Evolutionary conservation across 192 early-diverging fungal species (phyloP), one percentile per base, ranked within the genome.

Genomic region (Haplosporangium gracile): DNA sequence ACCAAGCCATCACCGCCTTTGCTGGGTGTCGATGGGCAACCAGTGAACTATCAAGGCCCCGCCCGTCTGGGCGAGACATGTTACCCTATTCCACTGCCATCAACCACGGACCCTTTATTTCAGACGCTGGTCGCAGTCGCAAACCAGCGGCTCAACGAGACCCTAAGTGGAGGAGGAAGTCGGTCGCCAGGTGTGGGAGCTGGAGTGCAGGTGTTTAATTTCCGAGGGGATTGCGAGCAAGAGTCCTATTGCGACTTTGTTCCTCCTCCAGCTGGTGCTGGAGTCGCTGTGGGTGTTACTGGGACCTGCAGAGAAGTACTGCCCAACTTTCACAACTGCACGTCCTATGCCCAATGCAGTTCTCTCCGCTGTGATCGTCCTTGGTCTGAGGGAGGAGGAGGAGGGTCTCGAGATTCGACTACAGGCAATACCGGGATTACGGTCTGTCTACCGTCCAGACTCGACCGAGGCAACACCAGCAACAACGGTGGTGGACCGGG

Each of bases 281-380:
- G 63, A 26, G 38, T 49, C 1, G 42, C 22, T 1, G 74, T 15
- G 3, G 32, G 13, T 18, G 34, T 53, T 10, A 20, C 51, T 38
- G 82, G 82, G 4, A 78, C 57, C 34, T 83, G 82, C 42, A 71
- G 22, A 47, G 82, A 83, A 34, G 72, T 78, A 22, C 42, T 83
- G 42, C 82, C 82, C 29, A 73, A 70, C 9, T 83, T 47, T 34
- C 82, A 83, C 49, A 74, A 70, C 47, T 83, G 82, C 60, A 75
- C 77, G 0, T 83, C 82, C 16, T 83, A 83, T 36, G 78, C 75
- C 63, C 82, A 83, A 47, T 83, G 82, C 38, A 74, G 73, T 22
- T 83, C 82, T 16, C 34, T 74, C 32, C 76, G 82, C 22, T 83
- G 82, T 53, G 72, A 78, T 51, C 51, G 71, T 39, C 13, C 70